Evolutionary conservation across 2,329 filamentous ascomycete species (phyloP), one percentile per base, ranked within the genome.

Genomic region (Aspergillus sp.): DNA sequence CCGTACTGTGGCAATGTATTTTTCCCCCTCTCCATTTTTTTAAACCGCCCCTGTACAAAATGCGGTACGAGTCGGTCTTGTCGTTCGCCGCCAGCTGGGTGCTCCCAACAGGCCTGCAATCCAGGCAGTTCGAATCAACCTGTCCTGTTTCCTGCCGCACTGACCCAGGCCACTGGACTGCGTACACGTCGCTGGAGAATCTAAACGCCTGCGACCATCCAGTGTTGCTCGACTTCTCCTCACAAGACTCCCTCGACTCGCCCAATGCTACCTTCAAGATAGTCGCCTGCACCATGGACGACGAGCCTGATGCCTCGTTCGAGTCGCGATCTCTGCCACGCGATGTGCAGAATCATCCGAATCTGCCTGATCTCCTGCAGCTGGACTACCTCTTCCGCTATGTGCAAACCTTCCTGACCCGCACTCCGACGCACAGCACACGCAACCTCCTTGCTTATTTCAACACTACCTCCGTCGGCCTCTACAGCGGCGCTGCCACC

Each of bases 131-230:
- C 25, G 25, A 28, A 4, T 23, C 46, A 11, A 17, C 41, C 3
- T 61, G 59, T 38, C 59, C 54, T 34, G 54, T 45, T 2, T 50
- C 43, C 15, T 61, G 59, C 45, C 46, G 23, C 43, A 17, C 43
- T 7, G 55, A 58, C 5, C 48, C 50, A 46, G 46, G 43, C 23
- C 47, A 54, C 9, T 61, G 59, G 54, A 61, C 59, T 31, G 43
- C 52, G 15, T 61, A 54, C 17, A 25, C 45, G 1, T 54, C 54
- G 1, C 23, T 61, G 11, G 45, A 57, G 7, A 48, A 22, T 15
- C 54, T 61, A 11, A 51, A 45, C 3, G 28, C 43, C 6, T 61
- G 59, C n/a, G n/a, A 58, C 13, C 49, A 61, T 17, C 54, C 59
- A 15, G 41, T 61, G 22, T 28, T 61, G 46, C 25, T 61, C 3